Conservation (phyloP, 345 rosid genomes). For the Citrus sinensis region DNA sequence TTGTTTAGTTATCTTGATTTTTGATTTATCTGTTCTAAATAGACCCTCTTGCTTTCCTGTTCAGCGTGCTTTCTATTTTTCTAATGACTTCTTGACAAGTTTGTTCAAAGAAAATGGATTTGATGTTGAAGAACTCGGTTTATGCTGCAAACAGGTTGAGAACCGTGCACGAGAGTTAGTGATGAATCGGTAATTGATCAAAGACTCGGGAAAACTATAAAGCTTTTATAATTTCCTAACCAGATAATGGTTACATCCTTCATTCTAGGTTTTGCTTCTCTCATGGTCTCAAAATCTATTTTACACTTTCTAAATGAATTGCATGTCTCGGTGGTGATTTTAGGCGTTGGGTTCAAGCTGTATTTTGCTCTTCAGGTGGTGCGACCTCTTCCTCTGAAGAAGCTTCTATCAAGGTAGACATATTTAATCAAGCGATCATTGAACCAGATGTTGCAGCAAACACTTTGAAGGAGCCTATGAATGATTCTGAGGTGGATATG, state of each 20-base stretch:
- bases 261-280: not conserved
- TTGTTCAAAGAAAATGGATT: constrained; percentile 71
- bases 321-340: constrained; percentile 7
- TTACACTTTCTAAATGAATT: not conserved
- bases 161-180: constrained; percentile 80
- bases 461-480: constrained; percentile 16
- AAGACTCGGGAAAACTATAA: not conserved
- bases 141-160: constrained; percentile 92
- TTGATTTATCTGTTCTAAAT: not conserved
- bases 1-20: constrained; percentile 8
- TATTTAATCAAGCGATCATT: constrained; percentile 19
- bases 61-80: constrained; percentile 93
- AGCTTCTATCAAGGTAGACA: constrained; percentile 26
- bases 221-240: not conserved
- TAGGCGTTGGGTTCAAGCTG: constrained; percentile 93
- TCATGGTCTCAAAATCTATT: not conserved
- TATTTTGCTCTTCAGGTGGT: constrained; percentile 44
- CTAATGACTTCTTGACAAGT: constrained; percentile 65
- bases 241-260: not conserved
- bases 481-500: constrained; percentile 55
- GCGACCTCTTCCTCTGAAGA: constrained; percentile 15
- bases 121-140: constrained; percentile 62
- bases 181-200: constrained; percentile 62
- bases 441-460: constrained; percentile 19
- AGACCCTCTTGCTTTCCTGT: constrained; percentile 10